These are phyloP conservation scores for Geosmithia putterillii DNA, from an alignment of 2,329 filamentous ascomycete species.

Conservation along the genomic window DNA sequence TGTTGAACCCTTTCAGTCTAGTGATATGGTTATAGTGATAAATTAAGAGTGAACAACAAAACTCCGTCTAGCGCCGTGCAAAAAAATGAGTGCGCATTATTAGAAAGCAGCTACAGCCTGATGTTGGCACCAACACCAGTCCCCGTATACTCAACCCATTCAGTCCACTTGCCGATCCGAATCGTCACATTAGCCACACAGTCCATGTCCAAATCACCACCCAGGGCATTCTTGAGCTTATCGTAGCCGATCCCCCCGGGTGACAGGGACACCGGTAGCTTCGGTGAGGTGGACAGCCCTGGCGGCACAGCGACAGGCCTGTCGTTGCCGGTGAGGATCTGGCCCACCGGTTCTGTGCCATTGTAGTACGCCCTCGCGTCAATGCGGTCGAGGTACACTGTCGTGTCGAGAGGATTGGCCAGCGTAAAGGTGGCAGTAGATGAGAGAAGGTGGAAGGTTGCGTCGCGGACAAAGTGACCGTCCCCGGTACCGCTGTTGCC, in stretches of 20 bases:
- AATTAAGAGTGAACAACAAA: too few relatives aligned
- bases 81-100: too few relatives aligned
- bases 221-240: constrained; percentile 66
- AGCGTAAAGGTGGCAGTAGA: constrained; percentile 80
- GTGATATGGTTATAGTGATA: too few relatives aligned
- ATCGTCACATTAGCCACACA: constrained; percentile 67
- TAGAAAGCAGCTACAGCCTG: constrained; percentile 9
- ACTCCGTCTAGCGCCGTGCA: background rate
- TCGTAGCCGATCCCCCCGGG: constrained; percentile 71
- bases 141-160: constrained; percentile 59
- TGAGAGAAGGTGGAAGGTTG: constrained; percentile 75
- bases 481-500: constrained; percentile 17
- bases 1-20: too few relatives aligned
- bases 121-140: constrained; percentile 56
- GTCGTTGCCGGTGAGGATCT: constrained; percentile 52
- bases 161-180: constrained; percentile 61
- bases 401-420: constrained; percentile 67
- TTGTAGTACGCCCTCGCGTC: constrained; percentile 83
- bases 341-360: constrained; percentile 62
- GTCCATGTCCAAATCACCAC: constrained; percentile 67
- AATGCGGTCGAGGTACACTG: constrained; percentile 64
- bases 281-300: constrained; percentile 59
- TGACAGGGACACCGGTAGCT: constrained; percentile 72
- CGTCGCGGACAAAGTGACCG: constrained; percentile 66
- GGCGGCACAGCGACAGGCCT: constrained; percentile 66